A percentile compares a stretch with the other conserved stretches of the same genome.
These are phyloP conservation scores for Suhomyces prunicola DNA, from an alignment of 805 yeast genomes.

Conservation along the genomic window DNA sequence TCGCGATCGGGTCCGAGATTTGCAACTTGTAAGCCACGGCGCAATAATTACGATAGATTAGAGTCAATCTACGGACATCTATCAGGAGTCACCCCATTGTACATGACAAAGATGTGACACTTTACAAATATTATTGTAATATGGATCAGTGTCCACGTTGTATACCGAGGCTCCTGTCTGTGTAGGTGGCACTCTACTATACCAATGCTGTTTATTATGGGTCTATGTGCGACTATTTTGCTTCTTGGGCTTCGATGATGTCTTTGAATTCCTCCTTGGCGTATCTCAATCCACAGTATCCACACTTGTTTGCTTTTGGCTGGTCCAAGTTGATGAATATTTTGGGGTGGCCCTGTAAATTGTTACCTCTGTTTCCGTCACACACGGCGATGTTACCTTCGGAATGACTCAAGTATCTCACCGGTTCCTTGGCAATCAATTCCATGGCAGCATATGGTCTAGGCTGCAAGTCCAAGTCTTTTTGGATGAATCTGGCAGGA, in stretches of 20 bases:
- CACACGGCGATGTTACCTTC: constrained; percentile 69
- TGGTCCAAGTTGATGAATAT: constrained; percentile 77
- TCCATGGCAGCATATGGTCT: constrained; percentile 83
- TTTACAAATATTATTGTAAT: no score
- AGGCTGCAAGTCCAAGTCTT: constrained; percentile 67
- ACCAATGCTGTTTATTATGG: not conserved
- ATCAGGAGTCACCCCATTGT: no score
- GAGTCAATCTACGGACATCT: no score
- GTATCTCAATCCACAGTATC: constrained; percentile 74
- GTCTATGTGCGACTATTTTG: not conserved
- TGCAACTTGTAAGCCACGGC: not conserved
- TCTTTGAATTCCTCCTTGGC: constrained; percentile 51
- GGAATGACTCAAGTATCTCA: constrained; percentile 51
- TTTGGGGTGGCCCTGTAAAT: constrained; percentile 80
- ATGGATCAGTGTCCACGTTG: not conserved
- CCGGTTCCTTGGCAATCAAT: constrained; percentile 70
- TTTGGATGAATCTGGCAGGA: constrained; percentile 65
- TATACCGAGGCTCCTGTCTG: not conserved
- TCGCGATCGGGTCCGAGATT: not conserved
- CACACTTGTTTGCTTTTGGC: constrained; percentile 69
- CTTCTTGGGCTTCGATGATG: constrained; percentile 27
- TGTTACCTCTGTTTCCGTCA: constrained; percentile 69
- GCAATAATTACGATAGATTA: no score
- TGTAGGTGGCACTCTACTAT: not conserved
- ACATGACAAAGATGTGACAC: no score